Evolutionary conservation across 2,329 filamentous ascomycete genomes (phyloP).

Genomic region (Fusarium stilboides): DNA sequence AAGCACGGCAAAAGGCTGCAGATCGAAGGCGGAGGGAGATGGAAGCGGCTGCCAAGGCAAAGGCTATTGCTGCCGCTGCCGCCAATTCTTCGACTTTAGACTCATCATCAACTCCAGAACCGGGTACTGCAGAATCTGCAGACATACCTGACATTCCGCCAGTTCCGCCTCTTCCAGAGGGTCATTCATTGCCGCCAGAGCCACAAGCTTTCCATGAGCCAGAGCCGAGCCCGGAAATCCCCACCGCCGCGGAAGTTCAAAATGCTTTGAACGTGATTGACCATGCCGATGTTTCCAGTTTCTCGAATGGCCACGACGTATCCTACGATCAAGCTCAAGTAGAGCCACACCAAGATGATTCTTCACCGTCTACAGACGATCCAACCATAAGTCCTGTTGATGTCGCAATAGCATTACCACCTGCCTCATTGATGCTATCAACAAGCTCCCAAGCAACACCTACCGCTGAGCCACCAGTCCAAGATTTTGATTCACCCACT

Average conservation of each 20-base stretch:
- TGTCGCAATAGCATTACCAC: conserved; percentile 45
- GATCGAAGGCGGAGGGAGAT: conserved; percentile 67
- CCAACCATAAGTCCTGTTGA: conserved; percentile 43
- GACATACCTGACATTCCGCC: conserved; percentile 42
- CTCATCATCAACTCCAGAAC: conserved; percentile 40
- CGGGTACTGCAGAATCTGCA: conserved; percentile 24
- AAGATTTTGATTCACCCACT: conserved; percentile 72
- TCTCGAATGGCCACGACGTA: conserved; percentile 24
- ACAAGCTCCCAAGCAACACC: conserved; percentile 29
- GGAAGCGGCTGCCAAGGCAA: conserved; percentile 62
- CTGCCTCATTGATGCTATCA: conserved; percentile 39
- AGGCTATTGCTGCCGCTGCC: conserved; percentile 52
- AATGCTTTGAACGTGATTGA: conserved; percentile 34
- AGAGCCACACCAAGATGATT: conserved; percentile 24
- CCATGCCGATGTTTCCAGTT: conserved; percentile 16
- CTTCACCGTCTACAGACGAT: conserved; percentile 42
- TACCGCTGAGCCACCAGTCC: conserved; percentile 23
- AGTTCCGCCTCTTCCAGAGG: conserved; percentile 42
- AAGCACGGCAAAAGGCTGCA: conserved; percentile 67
- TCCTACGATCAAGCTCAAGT: conserved; percentile 22
- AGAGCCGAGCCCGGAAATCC: conserved; percentile 5
- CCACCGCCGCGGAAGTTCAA: conserved; percentile 30
- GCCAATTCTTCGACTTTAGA: conserved; percentile 36
- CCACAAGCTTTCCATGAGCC: conserved; percentile 12
- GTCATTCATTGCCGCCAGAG: conserved; percentile 15